Evolutionary conservation across 2,329 filamentous ascomycete species (phyloP), one percentile per base, ranked within the genome.

Genomic region (Nannizzia gypsea): DNA sequence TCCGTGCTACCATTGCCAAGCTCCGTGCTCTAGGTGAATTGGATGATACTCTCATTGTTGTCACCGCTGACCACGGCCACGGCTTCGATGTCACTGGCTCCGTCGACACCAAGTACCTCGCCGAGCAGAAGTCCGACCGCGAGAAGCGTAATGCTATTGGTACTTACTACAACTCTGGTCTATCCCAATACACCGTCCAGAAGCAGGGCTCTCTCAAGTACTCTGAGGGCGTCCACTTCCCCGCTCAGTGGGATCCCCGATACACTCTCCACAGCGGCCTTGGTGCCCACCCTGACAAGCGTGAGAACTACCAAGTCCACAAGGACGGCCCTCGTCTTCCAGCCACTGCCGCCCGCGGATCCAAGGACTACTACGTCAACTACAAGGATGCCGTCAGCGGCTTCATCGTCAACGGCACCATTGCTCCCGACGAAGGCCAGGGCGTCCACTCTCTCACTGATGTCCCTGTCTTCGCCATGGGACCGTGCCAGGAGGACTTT

Each of bases 31-130:
- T 89, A 5, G 81, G 81, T 61, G 80, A 83, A 60, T 80, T 90
- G 34, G 82, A 92, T 8, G 83, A 90, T 63, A 95, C 89, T 0
- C 81, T 92, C 2, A 79, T 95, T 64, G 71, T 95, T 56, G 87
- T 93, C 56, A 90, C 89, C 2, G 87, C 89, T n/a, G 89, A 95
- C 69, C 89, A 93, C 77, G 89, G 89, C 46, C 89, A 95, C 75
- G 89, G 89, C 59, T 95, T 95, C 70, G 89, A 91, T 66, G 89
- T 95, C 66, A 91, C 86, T 70, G 89, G 89, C 63, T 85, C 80
- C 64, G 88, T 89, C 55, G 89, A 95, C 69, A 93, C 89, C 17
- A 78, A 87, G 70, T 93, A 91, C 73, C 78, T 92, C 54, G 76
- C 81, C 15, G 80, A 81, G 3, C 82, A 90, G 66, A 73, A 78